Conservation (phyloP, 2,329 filamentous ascomycete species). For the Didymella arachidicola region DNA sequence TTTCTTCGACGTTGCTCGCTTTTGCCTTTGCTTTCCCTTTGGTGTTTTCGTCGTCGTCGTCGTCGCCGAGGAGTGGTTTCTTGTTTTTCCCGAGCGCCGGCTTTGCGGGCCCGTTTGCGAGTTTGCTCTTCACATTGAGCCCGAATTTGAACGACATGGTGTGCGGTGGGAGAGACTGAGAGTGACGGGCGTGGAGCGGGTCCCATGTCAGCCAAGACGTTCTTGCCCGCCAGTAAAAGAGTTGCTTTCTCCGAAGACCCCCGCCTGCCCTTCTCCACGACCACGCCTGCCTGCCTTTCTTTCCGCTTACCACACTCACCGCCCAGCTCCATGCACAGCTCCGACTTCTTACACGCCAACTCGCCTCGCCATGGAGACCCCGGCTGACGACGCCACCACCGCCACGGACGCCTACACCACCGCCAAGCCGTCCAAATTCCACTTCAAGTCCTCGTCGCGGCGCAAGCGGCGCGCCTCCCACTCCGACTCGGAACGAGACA, state of each 20-base stretch:
- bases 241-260: constrained; percentile 35
- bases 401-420: constrained; percentile 32
- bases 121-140: constrained; percentile 68
- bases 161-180: constrained; percentile 9
- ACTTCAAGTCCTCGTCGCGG: constrained; percentile 48
- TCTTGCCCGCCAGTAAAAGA: constrained; percentile 38
- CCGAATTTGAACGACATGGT: constrained; percentile 61
- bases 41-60: constrained; percentile 63
- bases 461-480: constrained; percentile 31
- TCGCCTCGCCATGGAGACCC: constrained; percentile 40
- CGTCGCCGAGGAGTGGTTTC: constrained; percentile 41
- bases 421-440: constrained; percentile 48
- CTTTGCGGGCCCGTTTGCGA: constrained; percentile 28
- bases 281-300: constrained; percentile 1
- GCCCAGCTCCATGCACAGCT: constrained; percentile 29
- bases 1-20: constrained; percentile 59
- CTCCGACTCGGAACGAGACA: constrained; percentile 14
- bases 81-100: constrained; percentile 37
- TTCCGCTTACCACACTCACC: constrained; percentile 1
- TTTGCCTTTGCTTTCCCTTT: constrained; percentile 45
- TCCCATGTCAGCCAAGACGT: constrained; percentile 30
- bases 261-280: constrained; percentile 22
- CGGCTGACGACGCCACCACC: constrained; percentile 30
- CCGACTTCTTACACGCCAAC: constrained; percentile 13
- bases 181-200: constrained; percentile 3